A percentile compares a stretch with the other conserved stretches of the same genome.
Conservation (phyloP, 1,139 yeast species). For the Kodamaea ohmeri region DNA sequence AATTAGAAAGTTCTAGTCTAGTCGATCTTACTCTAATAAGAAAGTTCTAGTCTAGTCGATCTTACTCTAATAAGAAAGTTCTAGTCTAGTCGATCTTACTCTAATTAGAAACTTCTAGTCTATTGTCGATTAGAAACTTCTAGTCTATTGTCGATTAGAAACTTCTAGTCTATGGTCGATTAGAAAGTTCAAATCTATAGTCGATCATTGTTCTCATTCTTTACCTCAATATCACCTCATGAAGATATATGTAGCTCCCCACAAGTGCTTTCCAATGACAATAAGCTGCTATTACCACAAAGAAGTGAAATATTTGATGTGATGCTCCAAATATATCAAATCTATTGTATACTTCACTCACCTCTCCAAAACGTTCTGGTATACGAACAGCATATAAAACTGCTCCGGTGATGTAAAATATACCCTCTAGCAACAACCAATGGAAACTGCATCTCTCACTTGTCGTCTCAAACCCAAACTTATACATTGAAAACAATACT, state of each 20-base stretch:
- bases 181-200: not conserved
- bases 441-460: conserved; percentile 49
- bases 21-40: no score
- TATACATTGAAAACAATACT: conserved; percentile 46
- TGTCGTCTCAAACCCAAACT: conserved; percentile 41
- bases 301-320: conserved; percentile 82
- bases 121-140: no score
- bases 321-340: conserved; percentile 80
- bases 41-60: not conserved
- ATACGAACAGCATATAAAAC: conserved; percentile 70
- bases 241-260: conserved; percentile 44
- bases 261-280: conserved; percentile 70
- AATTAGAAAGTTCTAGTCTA: no score
- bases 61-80: not conserved
- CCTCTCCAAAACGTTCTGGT: conserved; percentile 75
- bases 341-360: conserved; percentile 37
- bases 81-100: not conserved
- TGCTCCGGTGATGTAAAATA: conserved; percentile 77
- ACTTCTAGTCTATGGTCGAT: not conserved
- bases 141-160: no score
- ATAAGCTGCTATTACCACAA: conserved; percentile 78
- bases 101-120: no score
- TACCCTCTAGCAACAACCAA: conserved; percentile 69
- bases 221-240: conserved; percentile 1
- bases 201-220: not conserved